A percentile compares a stretch with the other conserved stretches of the same genome.
Evolutionary conservation across 116 monocot species (phyloP).

Genomic region (Cymodocea nodosa): DNA sequence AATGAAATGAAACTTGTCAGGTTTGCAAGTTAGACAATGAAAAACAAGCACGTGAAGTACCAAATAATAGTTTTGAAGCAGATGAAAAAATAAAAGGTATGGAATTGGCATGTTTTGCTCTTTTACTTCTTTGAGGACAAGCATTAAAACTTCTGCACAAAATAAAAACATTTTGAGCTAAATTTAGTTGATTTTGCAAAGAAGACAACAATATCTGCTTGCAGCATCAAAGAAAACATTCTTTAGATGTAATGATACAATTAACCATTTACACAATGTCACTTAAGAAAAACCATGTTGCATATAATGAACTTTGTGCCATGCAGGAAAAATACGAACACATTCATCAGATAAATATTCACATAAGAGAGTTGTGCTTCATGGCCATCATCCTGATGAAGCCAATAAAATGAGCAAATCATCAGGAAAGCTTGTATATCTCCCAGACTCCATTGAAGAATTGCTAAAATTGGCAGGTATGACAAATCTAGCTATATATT

Average conservation of each 20-base stretch:
- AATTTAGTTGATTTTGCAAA: no score
- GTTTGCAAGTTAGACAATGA: neutral
- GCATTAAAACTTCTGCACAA: neutral
- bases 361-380: slow-evolving; percentile 37
- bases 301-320: neutral
- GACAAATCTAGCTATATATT: neutral
- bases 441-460: slow-evolving; percentile 55
- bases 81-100: neutral
- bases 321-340: slow-evolving; percentile 11
- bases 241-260: no score
- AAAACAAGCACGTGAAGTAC: neutral
- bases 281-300: neutral
- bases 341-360: neutral
- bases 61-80: neutral
- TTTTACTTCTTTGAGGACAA: no score
- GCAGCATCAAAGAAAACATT: no score
- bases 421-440: slow-evolving; percentile 31
- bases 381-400: slow-evolving; percentile 34
- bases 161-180: no score
- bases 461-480: slow-evolving; percentile 54
- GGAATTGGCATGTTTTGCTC: no score
- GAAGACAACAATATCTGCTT: neutral
- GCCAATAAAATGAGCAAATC: slow-evolving; percentile 3
- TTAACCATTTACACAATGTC: neutral
- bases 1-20: neutral